Evolutionary conservation across 352 stramenopile genomes (phyloP).

Genomic region (Phytophthora lateralis): DNA sequence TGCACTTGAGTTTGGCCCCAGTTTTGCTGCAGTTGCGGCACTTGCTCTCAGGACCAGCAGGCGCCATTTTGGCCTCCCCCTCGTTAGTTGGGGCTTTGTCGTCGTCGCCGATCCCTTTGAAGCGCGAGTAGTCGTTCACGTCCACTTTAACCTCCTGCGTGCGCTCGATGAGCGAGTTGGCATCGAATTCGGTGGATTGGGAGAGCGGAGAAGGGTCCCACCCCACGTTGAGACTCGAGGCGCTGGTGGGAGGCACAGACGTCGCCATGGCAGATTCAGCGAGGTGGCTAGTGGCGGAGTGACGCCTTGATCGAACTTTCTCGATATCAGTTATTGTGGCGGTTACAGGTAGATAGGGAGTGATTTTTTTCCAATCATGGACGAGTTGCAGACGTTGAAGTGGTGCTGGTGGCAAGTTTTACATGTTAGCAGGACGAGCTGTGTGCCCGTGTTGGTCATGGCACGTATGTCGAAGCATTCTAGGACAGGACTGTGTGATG

Average conservation of each 20-base stretch:
- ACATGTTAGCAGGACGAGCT: too few species aligned
- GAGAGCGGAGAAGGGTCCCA: conserved; percentile 53
- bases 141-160: conserved; percentile 71
- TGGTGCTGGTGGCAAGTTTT: too few species aligned
- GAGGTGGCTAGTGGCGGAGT: conserved; percentile 8
- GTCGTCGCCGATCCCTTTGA: conserved; percentile 78
- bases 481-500: too few species aligned
- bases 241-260: conserved; percentile 28
- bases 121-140: conserved; percentile 88
- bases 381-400: too few species aligned
- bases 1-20: conserved; percentile 86
- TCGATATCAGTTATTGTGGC: conserved; percentile 9
- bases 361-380: too few species aligned
- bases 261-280: conserved; percentile 14
- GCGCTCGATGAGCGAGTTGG: conserved; percentile 63
- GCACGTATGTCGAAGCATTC: too few species aligned
- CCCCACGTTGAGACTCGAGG: conserved; percentile 44
- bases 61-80: conserved; percentile 12
- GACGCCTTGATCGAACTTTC: conserved; percentile 30
- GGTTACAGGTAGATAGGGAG: background rate
- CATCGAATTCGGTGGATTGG: conserved; percentile 27
- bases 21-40: conserved; percentile 84
- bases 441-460: too few species aligned
- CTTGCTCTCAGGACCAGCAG: conserved; percentile 13
- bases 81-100: conserved; percentile 26